Percentiles rank a stretch among this genome's conserved stretches.
phyloP scores from a whole-genome alignment of 495 filamentous ascomycete species.

The Annulohypoxylon nitens region DNA sequence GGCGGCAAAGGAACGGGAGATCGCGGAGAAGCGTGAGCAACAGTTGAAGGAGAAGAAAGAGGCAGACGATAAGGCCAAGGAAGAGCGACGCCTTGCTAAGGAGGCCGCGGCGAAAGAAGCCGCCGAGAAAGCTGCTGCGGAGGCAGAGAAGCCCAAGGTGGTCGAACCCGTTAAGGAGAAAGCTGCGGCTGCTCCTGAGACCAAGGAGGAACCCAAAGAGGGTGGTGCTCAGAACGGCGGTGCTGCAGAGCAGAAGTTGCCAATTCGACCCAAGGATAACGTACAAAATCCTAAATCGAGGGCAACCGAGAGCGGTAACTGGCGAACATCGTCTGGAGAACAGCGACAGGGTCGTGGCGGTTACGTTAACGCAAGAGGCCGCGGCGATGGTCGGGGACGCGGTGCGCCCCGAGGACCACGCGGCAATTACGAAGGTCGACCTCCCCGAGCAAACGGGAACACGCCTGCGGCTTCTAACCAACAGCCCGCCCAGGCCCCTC shows the following conservation, averaged over 20 bases:
- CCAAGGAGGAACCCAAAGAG: conserved; percentile 48
- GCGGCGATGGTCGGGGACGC: conserved; percentile 53
- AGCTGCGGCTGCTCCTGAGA: conserved; percentile 40
- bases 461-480: conserved; percentile 45
- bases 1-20: conserved; percentile 84
- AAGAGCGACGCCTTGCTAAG: conserved; percentile 75
- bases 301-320: conserved; percentile 64
- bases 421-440: conserved; percentile 55
- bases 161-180: conserved; percentile 44
- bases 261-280: conserved; percentile 44
- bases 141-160: conserved; percentile 64
- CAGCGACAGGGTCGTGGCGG: conserved; percentile 57
- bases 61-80: conserved; percentile 85
- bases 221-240: conserved; percentile 43
- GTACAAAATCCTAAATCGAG: conserved; percentile 53
- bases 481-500: conserved; percentile 51
- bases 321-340: conserved; percentile 61
- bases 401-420: conserved; percentile 60
- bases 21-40: conserved; percentile 86
- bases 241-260: conserved; percentile 52
- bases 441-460: conserved; percentile 61
- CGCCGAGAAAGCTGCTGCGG: conserved; percentile 67
- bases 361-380: conserved; percentile 52
- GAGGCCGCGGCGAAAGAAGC: conserved; percentile 65
- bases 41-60: conserved; percentile 85